Evolutionary conservation across 1,284 basidiomycete genomes (phyloP).

Genomic region (Cystobasidium sp.): DNA sequence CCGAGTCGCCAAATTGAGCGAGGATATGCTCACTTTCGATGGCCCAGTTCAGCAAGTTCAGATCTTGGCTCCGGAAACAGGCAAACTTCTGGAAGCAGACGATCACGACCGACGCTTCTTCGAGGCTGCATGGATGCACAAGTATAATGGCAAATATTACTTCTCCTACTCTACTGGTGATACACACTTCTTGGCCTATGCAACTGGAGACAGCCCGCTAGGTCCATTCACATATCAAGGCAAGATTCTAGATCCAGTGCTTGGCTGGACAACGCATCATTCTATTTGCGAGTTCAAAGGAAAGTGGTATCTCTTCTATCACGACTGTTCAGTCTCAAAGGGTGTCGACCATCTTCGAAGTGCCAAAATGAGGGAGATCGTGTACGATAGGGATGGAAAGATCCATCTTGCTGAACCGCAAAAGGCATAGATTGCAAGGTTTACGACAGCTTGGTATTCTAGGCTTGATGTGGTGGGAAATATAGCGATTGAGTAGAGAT

Average conservation of each 20-base stretch:
- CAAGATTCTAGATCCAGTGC: constrained; percentile 53
- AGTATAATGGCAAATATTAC: constrained; percentile 53
- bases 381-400: constrained; percentile 50
- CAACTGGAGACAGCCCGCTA: constrained; percentile 49
- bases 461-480: not conserved
- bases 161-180: constrained; percentile 56
- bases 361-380: constrained; percentile 52
- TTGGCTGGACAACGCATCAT: constrained; percentile 56
- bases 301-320: constrained; percentile 55
- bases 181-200: constrained; percentile 54
- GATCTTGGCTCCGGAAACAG: constrained; percentile 49
- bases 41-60: constrained; percentile 50
- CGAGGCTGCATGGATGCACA: constrained; percentile 56
- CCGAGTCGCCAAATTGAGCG: constrained; percentile 51
- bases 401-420: constrained; percentile 47
- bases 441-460: not conserved
- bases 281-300: constrained; percentile 53
- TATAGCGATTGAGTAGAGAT: no score
- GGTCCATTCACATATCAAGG: constrained; percentile 55
- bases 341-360: constrained; percentile 53
- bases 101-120: constrained; percentile 56
- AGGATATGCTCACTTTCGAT: constrained; percentile 53
- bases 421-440: constrained; percentile 15
- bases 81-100: constrained; percentile 50
- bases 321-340: constrained; percentile 52